Evolutionary conservation across 768 basidiomycete genomes (phyloP).

Genomic region (Clitopilus passeckerianus): DNA sequence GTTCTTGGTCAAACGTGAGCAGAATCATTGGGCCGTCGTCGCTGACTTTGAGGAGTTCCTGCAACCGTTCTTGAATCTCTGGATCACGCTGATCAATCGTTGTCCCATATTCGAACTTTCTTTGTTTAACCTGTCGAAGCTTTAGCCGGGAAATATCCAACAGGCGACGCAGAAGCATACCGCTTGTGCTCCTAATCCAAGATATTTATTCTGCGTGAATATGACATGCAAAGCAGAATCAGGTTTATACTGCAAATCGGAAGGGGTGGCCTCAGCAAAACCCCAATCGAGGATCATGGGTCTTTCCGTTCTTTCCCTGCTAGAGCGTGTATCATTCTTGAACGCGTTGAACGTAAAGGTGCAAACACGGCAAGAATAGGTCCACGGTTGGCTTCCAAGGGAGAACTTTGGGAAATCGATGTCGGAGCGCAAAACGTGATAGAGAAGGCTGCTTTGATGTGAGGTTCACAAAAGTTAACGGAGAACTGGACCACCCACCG

Average conservation of each 20-base stretch:
- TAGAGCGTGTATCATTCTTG: slow-evolving; percentile 24
- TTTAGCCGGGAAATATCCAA: background rate
- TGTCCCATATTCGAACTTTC: slow-evolving; percentile 20
- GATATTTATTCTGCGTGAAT: slow-evolving; percentile 9
- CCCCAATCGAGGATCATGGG: slow-evolving; percentile 34
- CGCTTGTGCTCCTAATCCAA: slow-evolving; percentile 11
- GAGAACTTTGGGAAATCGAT: slow-evolving; percentile 22
- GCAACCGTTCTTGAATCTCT: slow-evolving; percentile 13
- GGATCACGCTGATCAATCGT: slow-evolving; percentile 13
- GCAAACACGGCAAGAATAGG: slow-evolving; percentile 21
- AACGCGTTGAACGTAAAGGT: slow-evolving; percentile 33
- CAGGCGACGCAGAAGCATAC: background rate
- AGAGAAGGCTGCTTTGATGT: slow-evolving; percentile 20
- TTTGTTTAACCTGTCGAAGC: background rate
- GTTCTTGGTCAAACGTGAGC: slow-evolving; percentile 38
- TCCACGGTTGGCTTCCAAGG: slow-evolving; percentile 25
- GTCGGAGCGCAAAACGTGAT: slow-evolving; percentile 20
- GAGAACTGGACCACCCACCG: slow-evolving; percentile 22
- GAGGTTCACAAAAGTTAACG: background rate
- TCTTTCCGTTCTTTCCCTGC: slow-evolving; percentile 18
- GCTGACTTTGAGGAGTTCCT: slow-evolving; percentile 15
- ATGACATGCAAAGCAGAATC: slow-evolving; percentile 19
- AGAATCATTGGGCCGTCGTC: slow-evolving; percentile 33
- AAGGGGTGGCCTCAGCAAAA: slow-evolving; percentile 31
- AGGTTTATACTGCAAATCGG: slow-evolving; percentile 10